phyloP scores from a whole-genome alignment of 352 stramenopile genomes.

The Phytophthora fragariaefolia region DNA sequence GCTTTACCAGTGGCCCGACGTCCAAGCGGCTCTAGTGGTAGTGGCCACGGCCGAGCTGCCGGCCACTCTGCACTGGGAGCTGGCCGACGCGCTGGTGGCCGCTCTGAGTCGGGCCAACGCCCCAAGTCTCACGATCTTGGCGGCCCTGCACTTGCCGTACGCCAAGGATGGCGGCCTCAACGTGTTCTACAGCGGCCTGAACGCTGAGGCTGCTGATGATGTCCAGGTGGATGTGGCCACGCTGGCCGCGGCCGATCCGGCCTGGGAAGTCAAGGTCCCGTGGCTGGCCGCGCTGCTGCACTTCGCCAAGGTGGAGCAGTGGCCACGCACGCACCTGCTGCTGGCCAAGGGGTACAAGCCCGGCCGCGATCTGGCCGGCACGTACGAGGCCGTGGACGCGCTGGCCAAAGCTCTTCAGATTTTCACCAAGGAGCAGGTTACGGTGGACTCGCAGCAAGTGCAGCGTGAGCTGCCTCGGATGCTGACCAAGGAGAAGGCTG shows the following conservation, averaged over 20 bases:
- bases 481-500: conserved; percentile 41
- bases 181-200: conserved; percentile 52
- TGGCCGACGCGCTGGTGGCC: conserved; percentile 54
- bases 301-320: conserved; percentile 58
- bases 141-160: conserved; percentile 65
- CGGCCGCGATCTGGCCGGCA: conserved; percentile 52
- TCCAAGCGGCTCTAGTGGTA: conserved; percentile 40
- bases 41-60: conserved; percentile 42
- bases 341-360: conserved; percentile 73
- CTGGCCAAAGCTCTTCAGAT: conserved; percentile 43
- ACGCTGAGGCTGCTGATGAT: conserved; percentile 3
- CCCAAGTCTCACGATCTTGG: conserved; percentile 50
- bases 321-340: conserved; percentile 55
- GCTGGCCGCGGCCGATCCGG: conserved; percentile 33
- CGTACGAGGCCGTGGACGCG: conserved; percentile 58
- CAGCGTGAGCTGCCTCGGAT: conserved; percentile 38
- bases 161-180: conserved; percentile 49
- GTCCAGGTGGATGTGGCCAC: conserved; percentile 6
- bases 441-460: conserved; percentile 45
- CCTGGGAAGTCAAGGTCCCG: conserved; percentile 63
- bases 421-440: conserved; percentile 40
- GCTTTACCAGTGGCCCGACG: conserved; percentile 19
- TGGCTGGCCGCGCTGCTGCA: conserved; percentile 63
- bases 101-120: conserved; percentile 45
- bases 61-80: conserved; percentile 40